phyloP scores from a whole-genome alignment of 1,284 basidiomycete genomes.

The Leucoagaricus sp. region DNA sequence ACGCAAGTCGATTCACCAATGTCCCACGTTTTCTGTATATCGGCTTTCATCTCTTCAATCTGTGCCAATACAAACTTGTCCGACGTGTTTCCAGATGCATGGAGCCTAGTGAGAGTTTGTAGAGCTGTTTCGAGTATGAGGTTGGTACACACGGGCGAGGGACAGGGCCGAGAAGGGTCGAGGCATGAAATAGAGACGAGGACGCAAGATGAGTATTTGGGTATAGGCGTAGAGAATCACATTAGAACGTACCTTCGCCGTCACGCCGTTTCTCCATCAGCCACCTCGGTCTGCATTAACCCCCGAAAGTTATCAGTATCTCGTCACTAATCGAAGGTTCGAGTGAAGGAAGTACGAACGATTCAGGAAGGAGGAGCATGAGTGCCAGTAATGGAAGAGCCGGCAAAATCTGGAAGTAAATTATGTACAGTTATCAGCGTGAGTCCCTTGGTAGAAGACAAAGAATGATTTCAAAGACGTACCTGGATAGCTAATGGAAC shows the following conservation, averaged over 20 bases:
- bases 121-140: too few relatives aligned
- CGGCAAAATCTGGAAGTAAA: constrained; percentile 39
- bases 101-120: constrained; percentile 47
- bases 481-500: constrained; percentile 50
- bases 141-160: too few relatives aligned
- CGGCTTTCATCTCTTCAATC: constrained; percentile 43
- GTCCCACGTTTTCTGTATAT: constrained; percentile 33
- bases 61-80: constrained; percentile 49
- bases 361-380: constrained; percentile 46
- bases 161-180: too few relatives aligned
- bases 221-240: too few relatives aligned
- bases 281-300: constrained; percentile 59
- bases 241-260: constrained; percentile 46
- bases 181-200: too few relatives aligned
- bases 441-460: too few relatives aligned
- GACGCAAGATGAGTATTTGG: too few relatives aligned
- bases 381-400: constrained; percentile 59
- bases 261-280: constrained; percentile 57
- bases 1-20: constrained; percentile 36
- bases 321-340: too few relatives aligned
- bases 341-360: too few relatives aligned
- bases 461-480: constrained; percentile 14
- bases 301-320: not conserved
- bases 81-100: constrained; percentile 47
- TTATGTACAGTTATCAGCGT: too few relatives aligned